These are phyloP conservation scores for Ceratorhiza oryzae-sativae DNA, from an alignment of 1,284 basidiomycete species.

Conservation along the genomic window DNA sequence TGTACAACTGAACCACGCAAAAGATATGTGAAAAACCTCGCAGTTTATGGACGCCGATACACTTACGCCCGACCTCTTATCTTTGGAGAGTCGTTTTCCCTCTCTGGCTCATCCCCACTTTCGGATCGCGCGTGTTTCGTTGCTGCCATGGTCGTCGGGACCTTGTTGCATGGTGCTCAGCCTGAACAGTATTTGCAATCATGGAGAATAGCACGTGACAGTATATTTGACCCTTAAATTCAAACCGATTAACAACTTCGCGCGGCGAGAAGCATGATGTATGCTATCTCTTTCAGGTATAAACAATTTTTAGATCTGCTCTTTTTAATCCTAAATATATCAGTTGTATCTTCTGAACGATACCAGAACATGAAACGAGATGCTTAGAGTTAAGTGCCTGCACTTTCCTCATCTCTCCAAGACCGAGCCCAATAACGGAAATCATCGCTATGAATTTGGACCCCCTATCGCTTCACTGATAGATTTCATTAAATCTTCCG, in stretches of 20 bases:
- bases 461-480: neutral
- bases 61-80: slow-evolving; percentile 11
- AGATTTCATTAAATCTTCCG: neutral
- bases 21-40: neutral
- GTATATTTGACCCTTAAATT: neutral
- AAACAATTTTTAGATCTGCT: no score
- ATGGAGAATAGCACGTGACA: neutral
- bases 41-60: neutral
- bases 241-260: neutral
- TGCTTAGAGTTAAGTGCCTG: no score
- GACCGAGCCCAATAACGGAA: no score
- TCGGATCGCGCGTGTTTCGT: neutral
- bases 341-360: no score
- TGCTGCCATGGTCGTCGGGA: neutral
- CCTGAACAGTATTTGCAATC: neutral
- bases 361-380: no score
- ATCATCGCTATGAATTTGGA: no score
- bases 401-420: no score
- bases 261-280: no score
- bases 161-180: no score
- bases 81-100: slow-evolving; percentile 1
- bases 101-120: neutral
- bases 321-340: no score
- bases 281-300: no score
- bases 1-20: neutral